Evolutionary conservation across 441 rosid genomes (phyloP), one percentile per base, ranked within the genome.

Genomic region (Erodium texanum): DNA sequence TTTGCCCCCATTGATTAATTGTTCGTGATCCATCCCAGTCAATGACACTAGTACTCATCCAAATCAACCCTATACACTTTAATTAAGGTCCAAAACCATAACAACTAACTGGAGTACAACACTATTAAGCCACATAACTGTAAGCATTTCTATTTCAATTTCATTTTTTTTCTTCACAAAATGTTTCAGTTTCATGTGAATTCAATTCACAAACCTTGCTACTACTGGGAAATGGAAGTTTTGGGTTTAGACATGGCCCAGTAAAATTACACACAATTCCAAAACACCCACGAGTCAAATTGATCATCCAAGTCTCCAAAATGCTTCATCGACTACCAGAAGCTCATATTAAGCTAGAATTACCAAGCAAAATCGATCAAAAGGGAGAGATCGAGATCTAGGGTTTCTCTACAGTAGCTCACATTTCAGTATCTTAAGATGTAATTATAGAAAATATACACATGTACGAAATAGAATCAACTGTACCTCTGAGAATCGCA

Each of bases 401-500:
- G 54, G 54, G 54, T 12, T 45, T 45, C 4, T 45, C 18, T 2
- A 12, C 54, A 12, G 54, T 14, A 45, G 18, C 18, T 45, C 16
- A 45, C 54, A 45, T 45, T 45, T 45, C 54, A 45, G 54, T 12
- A 16, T 0, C 1, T 12, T 1, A 45, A 38, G 2, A 11, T 14
- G 1, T 45, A 12, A 10, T 7, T 43, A 45, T 14, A 12, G 0
- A 45, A 9, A 14, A 45, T 45, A 45, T 2, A 45, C 14, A 45
- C 54, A 45, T 45, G 14, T 15, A 45, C 4, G 54, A 12, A 12
- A 54, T 16, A 5, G 34, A 5, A 0, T 19, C 19, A 27, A 43
- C 11, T 43, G 36, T 65, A 71, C 73, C 56, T 8, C 8, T n/a
- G 1, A 34, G 15, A 71, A 54, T 7, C 24, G 73, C 10, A 34